phyloP scores from a whole-genome alignment of 2,329 filamentous ascomycete genomes.

The Cucurbitaria berberidis region DNA sequence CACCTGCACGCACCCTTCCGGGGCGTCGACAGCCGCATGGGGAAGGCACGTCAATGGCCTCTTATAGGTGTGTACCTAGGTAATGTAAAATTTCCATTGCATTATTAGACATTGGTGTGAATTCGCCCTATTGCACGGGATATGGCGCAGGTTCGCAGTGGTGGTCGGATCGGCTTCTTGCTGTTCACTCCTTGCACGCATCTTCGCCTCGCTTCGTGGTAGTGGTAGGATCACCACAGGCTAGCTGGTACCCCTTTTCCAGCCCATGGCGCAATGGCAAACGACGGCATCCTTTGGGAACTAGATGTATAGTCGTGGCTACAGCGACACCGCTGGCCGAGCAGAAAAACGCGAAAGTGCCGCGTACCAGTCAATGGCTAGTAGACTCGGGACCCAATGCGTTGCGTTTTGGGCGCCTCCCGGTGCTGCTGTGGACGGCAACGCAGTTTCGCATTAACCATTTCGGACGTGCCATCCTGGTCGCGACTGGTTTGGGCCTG shows the following conservation, averaged over 20 bases:
- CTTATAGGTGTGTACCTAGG: no score
- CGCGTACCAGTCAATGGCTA: not conserved
- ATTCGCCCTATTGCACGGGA: constrained; percentile 3
- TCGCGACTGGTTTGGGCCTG: constrained; percentile 5
- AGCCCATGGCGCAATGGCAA: constrained; percentile 15
- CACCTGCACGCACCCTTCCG: not conserved
- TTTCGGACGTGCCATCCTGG: constrained; percentile 10
- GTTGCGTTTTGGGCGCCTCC: not conserved
- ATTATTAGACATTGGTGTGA: not conserved
- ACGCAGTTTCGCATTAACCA: constrained; percentile 9
- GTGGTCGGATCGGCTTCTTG: constrained; percentile 9
- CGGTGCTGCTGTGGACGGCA: constrained; percentile 1
- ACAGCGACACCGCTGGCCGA: not conserved
- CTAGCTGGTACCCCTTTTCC: constrained; percentile 19
- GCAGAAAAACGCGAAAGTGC: not conserved
- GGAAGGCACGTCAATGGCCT: not conserved
- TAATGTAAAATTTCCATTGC: not conserved
- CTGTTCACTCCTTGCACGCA: constrained; percentile 6
- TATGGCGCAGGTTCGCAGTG: constrained; percentile 23
- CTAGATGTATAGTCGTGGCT: not conserved
- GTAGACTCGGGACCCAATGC: not conserved
- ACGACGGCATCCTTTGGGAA: no score
- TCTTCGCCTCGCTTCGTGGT: constrained; percentile 14
- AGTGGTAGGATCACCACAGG: constrained; percentile 22
- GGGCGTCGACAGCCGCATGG: not conserved